These are phyloP conservation scores for Cladosporium velox DNA, from an alignment of 2,329 filamentous ascomycete genomes.

Conservation along the genomic window DNA sequence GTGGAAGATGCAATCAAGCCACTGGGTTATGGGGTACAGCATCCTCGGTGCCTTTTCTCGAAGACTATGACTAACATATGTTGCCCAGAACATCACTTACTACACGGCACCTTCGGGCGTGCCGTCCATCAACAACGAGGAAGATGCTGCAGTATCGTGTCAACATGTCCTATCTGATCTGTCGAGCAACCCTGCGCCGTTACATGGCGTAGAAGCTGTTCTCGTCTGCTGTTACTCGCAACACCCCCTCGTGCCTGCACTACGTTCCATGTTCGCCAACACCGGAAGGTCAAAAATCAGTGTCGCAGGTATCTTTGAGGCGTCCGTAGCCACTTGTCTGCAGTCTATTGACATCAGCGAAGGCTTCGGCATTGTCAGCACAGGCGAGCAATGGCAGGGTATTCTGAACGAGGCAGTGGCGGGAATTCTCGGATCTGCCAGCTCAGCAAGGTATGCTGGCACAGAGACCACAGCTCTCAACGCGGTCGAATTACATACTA, in stretches of 20 bases:
- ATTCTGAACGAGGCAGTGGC: slow-evolving; percentile 68
- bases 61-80: not conserved
- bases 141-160: slow-evolving; percentile 66
- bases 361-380: slow-evolving; percentile 84
- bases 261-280: slow-evolving; percentile 30
- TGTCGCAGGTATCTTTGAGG: slow-evolving; percentile 85
- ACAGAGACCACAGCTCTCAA: slow-evolving; percentile 80
- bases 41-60: not conserved
- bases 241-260: slow-evolving; percentile 68
- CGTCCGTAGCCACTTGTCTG: slow-evolving; percentile 68
- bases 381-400: slow-evolving; percentile 78
- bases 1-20: slow-evolving; percentile 55
- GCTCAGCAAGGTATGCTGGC: slow-evolving; percentile 63
- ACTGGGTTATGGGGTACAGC: slow-evolving; percentile 42
- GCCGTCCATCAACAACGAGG: slow-evolving; percentile 74
- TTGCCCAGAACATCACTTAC: slow-evolving; percentile 41
- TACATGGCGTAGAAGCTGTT: slow-evolving; percentile 54
- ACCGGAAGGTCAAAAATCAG: slow-evolving; percentile 45
- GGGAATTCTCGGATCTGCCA: slow-evolving; percentile 59
- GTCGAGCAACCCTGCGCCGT: slow-evolving; percentile 56
- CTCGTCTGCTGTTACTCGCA: slow-evolving; percentile 87
- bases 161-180: slow-evolving; percentile 62
- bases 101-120: slow-evolving; percentile 71
- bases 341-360: slow-evolving; percentile 54
- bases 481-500: slow-evolving; percentile 76